Percentiles rank a stretch among this genome's conserved stretches.
These are phyloP conservation scores for Podosphaera fusca DNA, from an alignment of 2,329 filamentous ascomycete genomes.

Conservation along the genomic window DNA sequence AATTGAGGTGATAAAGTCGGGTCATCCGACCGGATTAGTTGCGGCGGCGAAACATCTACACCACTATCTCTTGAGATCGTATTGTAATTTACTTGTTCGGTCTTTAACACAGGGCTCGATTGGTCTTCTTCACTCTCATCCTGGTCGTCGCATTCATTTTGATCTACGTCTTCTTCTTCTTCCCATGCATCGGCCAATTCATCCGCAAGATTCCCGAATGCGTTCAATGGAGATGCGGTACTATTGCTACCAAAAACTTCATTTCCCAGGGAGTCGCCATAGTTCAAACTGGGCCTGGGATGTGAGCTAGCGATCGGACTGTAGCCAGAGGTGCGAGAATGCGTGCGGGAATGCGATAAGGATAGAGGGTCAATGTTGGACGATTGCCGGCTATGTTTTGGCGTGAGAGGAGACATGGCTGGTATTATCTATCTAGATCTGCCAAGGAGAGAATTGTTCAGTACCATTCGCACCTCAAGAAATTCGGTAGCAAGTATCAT, in stretches of 20 bases:
- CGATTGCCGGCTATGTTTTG: slow-evolving; percentile 33
- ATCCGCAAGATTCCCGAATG: slow-evolving; percentile 48
- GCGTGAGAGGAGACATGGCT: slow-evolving; percentile 27
- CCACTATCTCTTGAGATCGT: slow-evolving; percentile 15
- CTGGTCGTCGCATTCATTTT: slow-evolving; percentile 15
- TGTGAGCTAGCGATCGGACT: slow-evolving; percentile 12
- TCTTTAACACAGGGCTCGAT: slow-evolving; percentile 1
- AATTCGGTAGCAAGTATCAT: too few species aligned
- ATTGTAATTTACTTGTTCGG: background rate
- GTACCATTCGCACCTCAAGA: too few species aligned
- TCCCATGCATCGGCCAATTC: slow-evolving; percentile 55
- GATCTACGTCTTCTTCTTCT: slow-evolving; percentile 36
- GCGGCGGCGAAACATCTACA: slow-evolving; percentile 14
- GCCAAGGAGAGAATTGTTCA: too few species aligned
- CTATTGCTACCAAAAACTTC: slow-evolving; percentile 17
- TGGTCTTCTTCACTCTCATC: slow-evolving; percentile 15
- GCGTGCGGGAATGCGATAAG: slow-evolving; percentile 9
- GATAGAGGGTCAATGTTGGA: slow-evolving; percentile 26
- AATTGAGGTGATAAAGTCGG: slow-evolving; percentile 6
- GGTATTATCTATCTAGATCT: too few species aligned
- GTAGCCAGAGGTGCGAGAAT: slow-evolving; percentile 14
- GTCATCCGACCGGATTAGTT: background rate
- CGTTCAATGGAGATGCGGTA: slow-evolving; percentile 18
- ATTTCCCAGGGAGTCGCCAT: slow-evolving; percentile 10
- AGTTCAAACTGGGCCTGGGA: background rate